Evolutionary conservation across 2,329 filamentous ascomycete species (phyloP).

Genomic region (Ramularia endophylla): DNA sequence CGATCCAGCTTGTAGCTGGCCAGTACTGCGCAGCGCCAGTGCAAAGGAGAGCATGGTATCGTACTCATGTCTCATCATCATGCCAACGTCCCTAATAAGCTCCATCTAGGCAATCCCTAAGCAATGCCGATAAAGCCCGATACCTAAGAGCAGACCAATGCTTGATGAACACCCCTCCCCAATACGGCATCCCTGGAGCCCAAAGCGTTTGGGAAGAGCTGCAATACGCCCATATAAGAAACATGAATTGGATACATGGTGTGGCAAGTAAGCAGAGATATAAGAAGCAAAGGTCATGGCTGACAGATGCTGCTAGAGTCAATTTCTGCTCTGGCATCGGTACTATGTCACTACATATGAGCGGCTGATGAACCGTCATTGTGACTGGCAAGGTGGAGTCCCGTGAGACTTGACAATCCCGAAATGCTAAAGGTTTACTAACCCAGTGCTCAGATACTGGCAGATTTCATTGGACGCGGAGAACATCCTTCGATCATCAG

Average conservation of each 20-base stretch:
- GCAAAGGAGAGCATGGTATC: slow-evolving; percentile 13
- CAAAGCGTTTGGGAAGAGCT: slow-evolving; percentile 18
- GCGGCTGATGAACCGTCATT: slow-evolving; percentile 14
- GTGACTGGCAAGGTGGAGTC: slow-evolving; percentile 13
- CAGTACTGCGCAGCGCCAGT: slow-evolving; percentile 5
- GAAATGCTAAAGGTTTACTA: not conserved
- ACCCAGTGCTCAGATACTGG: slow-evolving; percentile 14
- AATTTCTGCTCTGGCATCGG: slow-evolving; percentile 20
- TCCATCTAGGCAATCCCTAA: slow-evolving; percentile 11
- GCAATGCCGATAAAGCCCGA: slow-evolving; percentile 12
- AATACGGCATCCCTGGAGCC: slow-evolving; percentile 16
- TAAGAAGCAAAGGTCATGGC: too few relatives aligned
- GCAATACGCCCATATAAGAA: slow-evolving; percentile 18
- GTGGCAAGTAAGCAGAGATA: slow-evolving; percentile 5
- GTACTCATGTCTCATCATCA: too few relatives aligned
- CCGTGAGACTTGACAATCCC: slow-evolving; percentile 10
- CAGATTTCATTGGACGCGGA: slow-evolving; percentile 12
- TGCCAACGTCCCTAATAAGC: too few relatives aligned
- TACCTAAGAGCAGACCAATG: slow-evolving; percentile 17
- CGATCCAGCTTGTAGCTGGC: too few relatives aligned
- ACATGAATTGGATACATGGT: slow-evolving; percentile 20
- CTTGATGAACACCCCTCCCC: slow-evolving; percentile 14
- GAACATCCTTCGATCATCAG: slow-evolving; percentile 10
- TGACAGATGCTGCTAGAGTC: slow-evolving; percentile 6
- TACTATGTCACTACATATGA: slow-evolving; percentile 19